phyloP scores from a whole-genome alignment of 108 stramenopile species.

The Mayamaea pseudoterrestris region DNA sequence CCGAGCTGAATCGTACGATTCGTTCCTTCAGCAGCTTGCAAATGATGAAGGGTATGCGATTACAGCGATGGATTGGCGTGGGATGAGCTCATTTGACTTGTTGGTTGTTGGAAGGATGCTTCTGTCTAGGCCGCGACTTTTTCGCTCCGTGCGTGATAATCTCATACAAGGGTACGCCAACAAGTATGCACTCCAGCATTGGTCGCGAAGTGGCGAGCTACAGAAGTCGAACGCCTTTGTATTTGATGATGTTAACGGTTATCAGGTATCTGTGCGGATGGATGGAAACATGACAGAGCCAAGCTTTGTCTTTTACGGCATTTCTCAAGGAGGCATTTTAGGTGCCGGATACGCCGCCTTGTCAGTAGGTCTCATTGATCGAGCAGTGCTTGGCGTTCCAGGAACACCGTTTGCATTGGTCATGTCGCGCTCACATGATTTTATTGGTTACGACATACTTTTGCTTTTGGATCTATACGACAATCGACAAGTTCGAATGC shows the following conservation, averaged over 20 bases:
- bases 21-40: constrained; percentile 22
- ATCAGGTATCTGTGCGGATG: background rate
- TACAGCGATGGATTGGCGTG: constrained; percentile 46
- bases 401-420: constrained; percentile 68
- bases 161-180: constrained; percentile 37
- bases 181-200: constrained; percentile 28
- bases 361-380: constrained; percentile 32
- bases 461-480: constrained; percentile 48
- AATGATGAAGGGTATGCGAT: constrained; percentile 35
- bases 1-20: constrained; percentile 21
- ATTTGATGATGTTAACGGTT: constrained; percentile 2
- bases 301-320: constrained; percentile 54
- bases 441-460: constrained; percentile 38
- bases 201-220: constrained; percentile 11
- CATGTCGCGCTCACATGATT: constrained; percentile 41
- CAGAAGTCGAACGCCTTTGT: constrained; percentile 11
- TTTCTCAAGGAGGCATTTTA: constrained; percentile 66
- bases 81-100: constrained; percentile 37
- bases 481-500: constrained; percentile 54
- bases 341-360: constrained; percentile 52
- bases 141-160: constrained; percentile 19
- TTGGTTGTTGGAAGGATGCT: constrained; percentile 20
- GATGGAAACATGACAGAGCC: constrained; percentile 3
- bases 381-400: constrained; percentile 46
- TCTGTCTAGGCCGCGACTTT: constrained; percentile 9